Conservation (phyloP, 164 flowering plant genomes). For the Houttuynia cordata region DNA sequence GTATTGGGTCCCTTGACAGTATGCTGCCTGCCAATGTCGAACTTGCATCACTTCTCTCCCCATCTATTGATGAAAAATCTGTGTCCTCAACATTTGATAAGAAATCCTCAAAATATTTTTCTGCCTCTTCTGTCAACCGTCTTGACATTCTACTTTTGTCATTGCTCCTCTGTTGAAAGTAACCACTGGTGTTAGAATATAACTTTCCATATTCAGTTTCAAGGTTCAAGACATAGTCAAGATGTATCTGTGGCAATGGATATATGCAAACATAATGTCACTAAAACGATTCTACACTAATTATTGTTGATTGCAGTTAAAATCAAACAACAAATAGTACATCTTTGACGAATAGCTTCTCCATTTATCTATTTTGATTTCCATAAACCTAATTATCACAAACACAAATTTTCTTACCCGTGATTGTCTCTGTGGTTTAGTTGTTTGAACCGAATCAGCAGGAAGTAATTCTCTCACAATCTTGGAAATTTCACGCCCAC, state of each 20-base stretch:
- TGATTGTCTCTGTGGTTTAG: slow-evolving; percentile 25
- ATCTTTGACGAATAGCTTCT: background rate
- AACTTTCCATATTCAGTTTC: background rate
- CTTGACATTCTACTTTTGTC: slow-evolving; percentile 62
- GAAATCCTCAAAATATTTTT: slow-evolving; percentile 80
- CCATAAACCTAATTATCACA: background rate
- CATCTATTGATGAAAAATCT: slow-evolving; percentile 89
- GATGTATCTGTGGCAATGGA: background rate
- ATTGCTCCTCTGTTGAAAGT: slow-evolving; percentile 47
- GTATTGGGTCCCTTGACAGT: slow-evolving; percentile 17
- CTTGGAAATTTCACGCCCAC: slow-evolving; percentile 47
- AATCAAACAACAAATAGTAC: background rate
- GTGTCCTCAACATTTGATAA: slow-evolving; percentile 90
- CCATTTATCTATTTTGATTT: background rate
- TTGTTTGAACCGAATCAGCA: slow-evolving; percentile 32
- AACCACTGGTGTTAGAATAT: background rate
- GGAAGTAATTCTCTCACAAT: slow-evolving; percentile 54
- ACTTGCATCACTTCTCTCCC: slow-evolving; percentile 89
- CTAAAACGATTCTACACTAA: too few species aligned
- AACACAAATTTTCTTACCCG: slow-evolving; percentile 40
- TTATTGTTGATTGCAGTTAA: too few species aligned
- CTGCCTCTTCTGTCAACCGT: slow-evolving; percentile 78
- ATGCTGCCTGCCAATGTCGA: slow-evolving; percentile 48
- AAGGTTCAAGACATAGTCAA: background rate
- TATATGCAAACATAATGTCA: too few species aligned